phyloP scores from a whole-genome alignment of 441 rosid genomes.

The Adansonia rubrostipa region DNA sequence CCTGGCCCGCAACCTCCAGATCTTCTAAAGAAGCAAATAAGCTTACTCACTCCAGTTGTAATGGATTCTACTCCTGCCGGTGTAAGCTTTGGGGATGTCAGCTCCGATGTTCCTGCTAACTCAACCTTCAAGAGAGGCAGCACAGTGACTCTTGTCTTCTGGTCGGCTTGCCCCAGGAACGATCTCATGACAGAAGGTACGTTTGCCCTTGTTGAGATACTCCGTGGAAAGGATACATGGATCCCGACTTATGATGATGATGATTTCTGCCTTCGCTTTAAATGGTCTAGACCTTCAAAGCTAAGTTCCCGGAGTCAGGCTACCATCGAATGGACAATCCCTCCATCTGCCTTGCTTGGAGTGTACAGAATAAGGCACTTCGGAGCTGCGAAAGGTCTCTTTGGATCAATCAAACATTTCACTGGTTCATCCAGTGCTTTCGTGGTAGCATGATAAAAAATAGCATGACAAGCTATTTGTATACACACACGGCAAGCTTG shows the following conservation, averaged over 20 bases:
- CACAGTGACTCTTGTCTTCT: slow-evolving; percentile 69
- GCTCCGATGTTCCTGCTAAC: slow-evolving; percentile 70
- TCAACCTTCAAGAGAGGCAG: slow-evolving; percentile 75
- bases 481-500: background rate
- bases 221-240: slow-evolving; percentile 73
- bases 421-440: slow-evolving; percentile 91
- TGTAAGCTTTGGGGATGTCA: slow-evolving; percentile 69
- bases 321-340: slow-evolving; percentile 86
- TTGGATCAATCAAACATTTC: slow-evolving; percentile 79
- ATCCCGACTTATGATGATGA: slow-evolving; percentile 88
- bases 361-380: slow-evolving; percentile 91
- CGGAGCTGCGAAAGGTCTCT: slow-evolving; percentile 77
- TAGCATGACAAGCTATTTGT: background rate
- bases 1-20: slow-evolving; percentile 79
- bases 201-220: slow-evolving; percentile 75
- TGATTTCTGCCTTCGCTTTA: slow-evolving; percentile 86
- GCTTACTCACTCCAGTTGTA: slow-evolving; percentile 82
- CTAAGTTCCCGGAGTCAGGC: slow-evolving; percentile 78
- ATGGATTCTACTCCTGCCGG: slow-evolving; percentile 77
- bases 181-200: slow-evolving; percentile 93
- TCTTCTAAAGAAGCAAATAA: slow-evolving; percentile 70
- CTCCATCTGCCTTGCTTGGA: slow-evolving; percentile 65
- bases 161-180: slow-evolving; percentile 92
- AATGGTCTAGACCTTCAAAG: slow-evolving; percentile 83
- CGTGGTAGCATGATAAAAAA: slow-evolving; percentile 59